Percentiles rank a stretch among this genome's conserved stretches.
Conservation (phyloP, 2,329 filamentous ascomycete species). For the Cordyceps cateniannulata region DNA sequence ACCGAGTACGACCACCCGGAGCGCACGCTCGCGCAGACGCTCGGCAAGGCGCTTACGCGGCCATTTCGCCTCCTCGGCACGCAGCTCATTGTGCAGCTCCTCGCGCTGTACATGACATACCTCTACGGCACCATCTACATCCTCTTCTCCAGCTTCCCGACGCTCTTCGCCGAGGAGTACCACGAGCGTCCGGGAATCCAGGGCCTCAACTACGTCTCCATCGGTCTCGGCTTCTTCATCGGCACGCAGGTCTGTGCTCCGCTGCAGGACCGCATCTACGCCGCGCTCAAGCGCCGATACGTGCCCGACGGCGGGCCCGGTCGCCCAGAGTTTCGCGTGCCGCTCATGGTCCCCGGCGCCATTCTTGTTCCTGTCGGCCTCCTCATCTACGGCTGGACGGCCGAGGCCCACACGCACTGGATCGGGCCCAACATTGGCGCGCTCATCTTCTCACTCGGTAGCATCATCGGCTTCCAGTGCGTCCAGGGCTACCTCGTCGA, state of each 20-base stretch:
- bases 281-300: slow-evolving; percentile 34
- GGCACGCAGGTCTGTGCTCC: slow-evolving; percentile 33
- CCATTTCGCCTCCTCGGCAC: slow-evolving; percentile 57
- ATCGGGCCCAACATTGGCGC: slow-evolving; percentile 39
- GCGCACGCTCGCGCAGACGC: slow-evolving; percentile 39
- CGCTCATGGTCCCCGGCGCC: slow-evolving; percentile 35
- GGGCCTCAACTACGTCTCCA: slow-evolving; percentile 25
- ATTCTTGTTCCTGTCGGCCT: slow-evolving; percentile 37
- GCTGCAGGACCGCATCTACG: slow-evolving; percentile 40
- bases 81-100: slow-evolving; percentile 58
- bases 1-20: slow-evolving; percentile 47
- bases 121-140: slow-evolving; percentile 56
- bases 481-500: slow-evolving; percentile 42
- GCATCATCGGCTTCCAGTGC: slow-evolving; percentile 37
- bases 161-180: slow-evolving; percentile 51
- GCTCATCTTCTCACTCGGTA: slow-evolving; percentile 30
- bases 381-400: slow-evolving; percentile 40
- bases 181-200: slow-evolving; percentile 50
- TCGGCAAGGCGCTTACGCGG: slow-evolving; percentile 55
- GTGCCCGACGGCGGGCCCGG: slow-evolving; percentile 27
- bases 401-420: slow-evolving; percentile 37
- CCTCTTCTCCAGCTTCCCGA: slow-evolving; percentile 40
- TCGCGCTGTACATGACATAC: slow-evolving; percentile 61
- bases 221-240: slow-evolving; percentile 23
- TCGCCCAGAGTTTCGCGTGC: slow-evolving; percentile 37